Base-by-base conservation (phyloP, 768 basidiomycete genomes). In the Russula lepida region DNA sequence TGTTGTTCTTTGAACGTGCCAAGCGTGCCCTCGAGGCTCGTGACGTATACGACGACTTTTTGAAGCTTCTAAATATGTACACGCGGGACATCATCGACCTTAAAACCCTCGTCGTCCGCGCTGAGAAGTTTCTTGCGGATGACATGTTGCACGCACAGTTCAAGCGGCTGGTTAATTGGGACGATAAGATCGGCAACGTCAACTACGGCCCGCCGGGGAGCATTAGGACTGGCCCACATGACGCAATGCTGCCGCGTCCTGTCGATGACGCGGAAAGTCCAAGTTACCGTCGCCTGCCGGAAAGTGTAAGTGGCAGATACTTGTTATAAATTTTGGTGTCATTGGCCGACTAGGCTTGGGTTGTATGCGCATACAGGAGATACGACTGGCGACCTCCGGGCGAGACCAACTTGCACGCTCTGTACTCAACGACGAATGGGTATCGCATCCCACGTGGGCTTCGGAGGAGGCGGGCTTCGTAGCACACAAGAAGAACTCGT, bases 381-480 rank as follows among this genome's bases (percentile, higher is more conserved):
- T 88, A 65, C 80, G 83, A 43, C 74, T 98, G 21, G 89, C 92
- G 28, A 98, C 97, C 71, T 97, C 97, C 3, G 95, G 90, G 12
- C 86, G 97, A 30, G 95, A 98, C 68, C 84, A 92, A 64, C 86
- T 98, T 58, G 95, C 91, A 70, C 90, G 94, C 71, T 93, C 92
- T 30, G 94, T 99, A 30, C 81, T 99, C 49, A 99, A 99, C 70
- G 95, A 98, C 69, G 84, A 88, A 66, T 98, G 97, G 95, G 93
- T 98, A 12, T 97, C 95, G 15, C 95, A 98, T 72, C 95, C 97
- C 3, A 95, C 94, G 1, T 97, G 94, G 92, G 93, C 93, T 9
- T 95, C 93, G 23, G 95, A 98, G 71, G 94, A 95, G 70, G 84
- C 94, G 1, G 94, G 92, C 11, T 97, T 97, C 68, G 83, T 92